Conservation (phyloP, 2,329 filamentous ascomycete genomes). For the Fusarium chuoi region DNA sequence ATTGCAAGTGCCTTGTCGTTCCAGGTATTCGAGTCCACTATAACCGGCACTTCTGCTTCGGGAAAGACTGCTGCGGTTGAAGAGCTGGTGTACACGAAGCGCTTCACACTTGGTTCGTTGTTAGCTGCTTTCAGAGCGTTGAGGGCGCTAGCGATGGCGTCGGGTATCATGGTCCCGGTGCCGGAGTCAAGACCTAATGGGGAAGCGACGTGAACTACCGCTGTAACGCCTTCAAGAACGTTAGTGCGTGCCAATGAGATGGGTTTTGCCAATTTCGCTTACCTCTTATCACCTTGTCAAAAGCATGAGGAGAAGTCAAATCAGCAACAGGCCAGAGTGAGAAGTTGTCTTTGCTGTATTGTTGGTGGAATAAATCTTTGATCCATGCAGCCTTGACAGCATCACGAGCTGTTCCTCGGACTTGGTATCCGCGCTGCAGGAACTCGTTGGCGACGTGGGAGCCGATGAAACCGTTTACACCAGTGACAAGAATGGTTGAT, state of each 20-base stretch:
- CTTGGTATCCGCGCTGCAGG: neutral
- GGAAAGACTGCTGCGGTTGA: neutral
- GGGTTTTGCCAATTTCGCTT: rapidly evolving
- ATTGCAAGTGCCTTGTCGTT: constrained; percentile 46
- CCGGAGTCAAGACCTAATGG: neutral
- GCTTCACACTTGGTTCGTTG: neutral
- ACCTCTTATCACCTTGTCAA: neutral
- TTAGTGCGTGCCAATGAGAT: neutral
- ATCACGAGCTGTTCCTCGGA: neutral
- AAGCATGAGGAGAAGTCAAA: neutral
- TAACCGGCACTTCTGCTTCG: neutral
- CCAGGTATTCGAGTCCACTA: constrained; percentile 39
- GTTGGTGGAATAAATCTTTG: neutral
- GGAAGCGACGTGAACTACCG: neutral
- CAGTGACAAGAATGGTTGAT: neutral
- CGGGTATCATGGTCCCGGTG: neutral
- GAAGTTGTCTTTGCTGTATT: neutral
- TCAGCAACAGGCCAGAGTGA: neutral
- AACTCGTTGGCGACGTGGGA: neutral
- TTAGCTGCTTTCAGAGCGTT: neutral
- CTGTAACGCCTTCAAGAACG: neutral
- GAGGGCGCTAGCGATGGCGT: neutral
- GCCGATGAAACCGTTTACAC: neutral
- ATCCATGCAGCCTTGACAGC: neutral
- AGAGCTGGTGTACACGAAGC: neutral